Evolutionary conservation across 2,329 filamentous ascomycete species (phyloP).

Genomic region (Plenodomus lindquistii): DNA sequence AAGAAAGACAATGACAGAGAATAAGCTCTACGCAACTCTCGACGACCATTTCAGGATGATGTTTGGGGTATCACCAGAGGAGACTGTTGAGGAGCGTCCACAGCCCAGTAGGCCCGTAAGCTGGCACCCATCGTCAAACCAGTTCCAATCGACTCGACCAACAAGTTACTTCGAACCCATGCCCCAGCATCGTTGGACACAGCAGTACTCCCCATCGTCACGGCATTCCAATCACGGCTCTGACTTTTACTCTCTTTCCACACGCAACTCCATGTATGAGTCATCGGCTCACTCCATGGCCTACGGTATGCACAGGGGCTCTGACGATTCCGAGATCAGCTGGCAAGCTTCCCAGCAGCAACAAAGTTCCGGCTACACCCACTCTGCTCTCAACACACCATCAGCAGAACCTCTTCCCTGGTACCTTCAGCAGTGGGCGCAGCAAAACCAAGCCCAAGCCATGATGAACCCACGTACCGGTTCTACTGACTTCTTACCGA

Average conservation of each 20-base stretch:
- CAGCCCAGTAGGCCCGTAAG: slow-evolving; percentile 62
- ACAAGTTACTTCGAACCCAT: slow-evolving; percentile 28
- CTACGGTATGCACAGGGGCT: slow-evolving; percentile 21
- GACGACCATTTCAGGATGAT: slow-evolving; percentile 49
- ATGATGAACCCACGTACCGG: slow-evolving; percentile 18
- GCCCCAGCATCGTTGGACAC: slow-evolving; percentile 34
- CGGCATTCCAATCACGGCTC: slow-evolving; percentile 34
- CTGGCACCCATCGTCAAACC: slow-evolving; percentile 72
- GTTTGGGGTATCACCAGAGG: slow-evolving; percentile 41
- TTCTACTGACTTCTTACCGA: slow-evolving; percentile 54
- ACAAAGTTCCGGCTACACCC: slow-evolving; percentile 25
- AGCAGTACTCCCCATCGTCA: slow-evolving; percentile 24
- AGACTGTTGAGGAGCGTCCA: slow-evolving; percentile 26
- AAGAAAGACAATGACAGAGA: slow-evolving; percentile 43
- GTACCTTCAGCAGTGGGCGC: slow-evolving; percentile 44
- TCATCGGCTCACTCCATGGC: slow-evolving; percentile 17
- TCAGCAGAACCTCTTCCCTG: slow-evolving; percentile 38
- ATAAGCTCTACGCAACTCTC: slow-evolving; percentile 45
- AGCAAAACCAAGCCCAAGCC: slow-evolving; percentile 36
- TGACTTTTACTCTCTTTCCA: slow-evolving; percentile 43
- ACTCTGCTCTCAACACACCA: slow-evolving; percentile 38
- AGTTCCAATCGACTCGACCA: slow-evolving; percentile 30
- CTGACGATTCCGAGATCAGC: slow-evolving; percentile 33
- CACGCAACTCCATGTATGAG: slow-evolving; percentile 37
- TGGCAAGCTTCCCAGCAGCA: slow-evolving; percentile 29